These are phyloP conservation scores for Przewalskia tangutica DNA, from an alignment of 257 asterid species.

Conservation along the genomic window DNA sequence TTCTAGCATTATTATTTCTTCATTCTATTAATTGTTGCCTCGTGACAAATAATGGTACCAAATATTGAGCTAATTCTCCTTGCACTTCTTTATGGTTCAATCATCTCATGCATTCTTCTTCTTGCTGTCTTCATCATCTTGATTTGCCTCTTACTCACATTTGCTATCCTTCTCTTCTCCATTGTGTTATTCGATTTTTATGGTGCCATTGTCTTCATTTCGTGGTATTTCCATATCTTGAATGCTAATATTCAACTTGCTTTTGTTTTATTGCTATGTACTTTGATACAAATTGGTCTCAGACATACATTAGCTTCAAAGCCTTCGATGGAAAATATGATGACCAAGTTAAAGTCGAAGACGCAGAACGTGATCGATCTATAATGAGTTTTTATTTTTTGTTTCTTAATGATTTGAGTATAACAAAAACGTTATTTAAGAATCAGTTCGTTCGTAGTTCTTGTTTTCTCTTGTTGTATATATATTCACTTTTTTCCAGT, in stretches of 20 bases:
- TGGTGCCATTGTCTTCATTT: background rate
- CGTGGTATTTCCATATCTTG: background rate
- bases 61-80: slow-evolving; percentile 23
- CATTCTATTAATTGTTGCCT: background rate
- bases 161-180: slow-evolving; percentile 12
- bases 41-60: slow-evolving; percentile 18
- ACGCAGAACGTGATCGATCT: slow-evolving; percentile 2
- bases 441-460: too few species aligned
- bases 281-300: slow-evolving; percentile 5
- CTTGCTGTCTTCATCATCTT: slow-evolving; percentile 10
- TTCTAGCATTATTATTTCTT: background rate
- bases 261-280: background rate
- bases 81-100: slow-evolving; percentile 25
- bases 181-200: slow-evolving; percentile 11
- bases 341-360: slow-evolving; percentile 2
- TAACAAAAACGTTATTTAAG: background rate
- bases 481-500: background rate
- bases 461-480: too few species aligned
- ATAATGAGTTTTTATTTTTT: background rate
- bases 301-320: slow-evolving; percentile 7
- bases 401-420: background rate
- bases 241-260: slow-evolving; percentile 22
- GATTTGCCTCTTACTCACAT: slow-evolving; percentile 11
- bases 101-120: slow-evolving; percentile 18
- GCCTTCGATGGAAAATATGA: background rate